A percentile compares a stretch with the other conserved stretches of the same genome.
phyloP scores from a whole-genome alignment of 2,329 filamentous ascomycete species.

The Xylaria sp. region DNA sequence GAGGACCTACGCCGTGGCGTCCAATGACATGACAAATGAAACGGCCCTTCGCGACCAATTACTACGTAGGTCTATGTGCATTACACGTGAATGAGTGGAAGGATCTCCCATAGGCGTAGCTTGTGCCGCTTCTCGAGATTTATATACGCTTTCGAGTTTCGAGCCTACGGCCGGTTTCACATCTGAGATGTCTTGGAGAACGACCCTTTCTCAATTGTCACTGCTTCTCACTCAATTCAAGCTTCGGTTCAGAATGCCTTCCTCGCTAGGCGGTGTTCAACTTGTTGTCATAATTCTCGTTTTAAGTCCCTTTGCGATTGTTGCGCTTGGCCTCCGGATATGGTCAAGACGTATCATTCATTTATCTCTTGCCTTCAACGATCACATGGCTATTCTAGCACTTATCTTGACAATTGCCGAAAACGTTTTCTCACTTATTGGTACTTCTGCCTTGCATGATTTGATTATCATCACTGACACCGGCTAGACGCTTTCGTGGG shows the following conservation, averaged over 20 bases:
- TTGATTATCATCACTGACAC: constrained; percentile 11
- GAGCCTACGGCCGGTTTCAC: too few species aligned
- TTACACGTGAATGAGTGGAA: too few species aligned
- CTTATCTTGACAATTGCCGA: background rate
- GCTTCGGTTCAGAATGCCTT: background rate
- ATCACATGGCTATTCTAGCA: constrained; percentile 36
- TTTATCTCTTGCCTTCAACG: constrained; percentile 31
- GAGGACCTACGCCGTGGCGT: background rate
- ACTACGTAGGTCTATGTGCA: too few species aligned
- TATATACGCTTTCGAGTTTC: too few species aligned
- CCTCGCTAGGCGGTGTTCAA: background rate
- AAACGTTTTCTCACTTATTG: background rate
- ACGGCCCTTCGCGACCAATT: too few species aligned
- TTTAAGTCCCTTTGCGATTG: constrained; percentile 12
- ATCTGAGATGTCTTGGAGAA: too few species aligned
- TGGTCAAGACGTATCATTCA: constrained; percentile 32
- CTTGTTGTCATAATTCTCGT: constrained; percentile 16
- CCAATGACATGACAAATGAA: background rate
- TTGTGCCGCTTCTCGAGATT: too few species aligned
- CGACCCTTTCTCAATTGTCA: too few species aligned
- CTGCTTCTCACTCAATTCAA: background rate
- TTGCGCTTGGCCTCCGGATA: constrained; percentile 27
- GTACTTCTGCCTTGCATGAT: background rate
- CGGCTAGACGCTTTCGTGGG: background rate
- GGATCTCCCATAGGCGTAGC: too few species aligned